A percentile compares a stretch with the other conserved stretches of the same genome.
Conservation (phyloP, 176 grass and related monocot genomes). For the Oryza glaberrima region DNA sequence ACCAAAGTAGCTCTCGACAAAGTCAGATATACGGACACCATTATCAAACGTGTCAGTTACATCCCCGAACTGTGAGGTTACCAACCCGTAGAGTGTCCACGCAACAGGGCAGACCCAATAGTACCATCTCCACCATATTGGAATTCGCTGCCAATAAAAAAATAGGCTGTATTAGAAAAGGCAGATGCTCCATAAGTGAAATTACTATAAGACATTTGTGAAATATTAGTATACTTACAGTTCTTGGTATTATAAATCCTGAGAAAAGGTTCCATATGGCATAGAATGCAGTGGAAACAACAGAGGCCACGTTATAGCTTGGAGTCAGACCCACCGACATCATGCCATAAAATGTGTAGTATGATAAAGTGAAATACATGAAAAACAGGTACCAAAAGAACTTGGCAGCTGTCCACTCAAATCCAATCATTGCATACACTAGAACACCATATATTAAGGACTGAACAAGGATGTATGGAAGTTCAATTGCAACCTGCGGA, state of each 20-base stretch:
- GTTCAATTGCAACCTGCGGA: slow-evolving; percentile 73
- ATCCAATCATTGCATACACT: slow-evolving; percentile 80
- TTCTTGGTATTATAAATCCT: slow-evolving; percentile 71
- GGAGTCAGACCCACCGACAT: slow-evolving; percentile 82
- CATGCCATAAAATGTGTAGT: slow-evolving; percentile 91
- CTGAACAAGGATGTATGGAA: slow-evolving; percentile 80
- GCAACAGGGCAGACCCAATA: slow-evolving; percentile 63
- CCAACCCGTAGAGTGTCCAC: slow-evolving; percentile 65
- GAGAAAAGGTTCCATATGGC: slow-evolving; percentile 83
- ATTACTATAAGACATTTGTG: neutral
- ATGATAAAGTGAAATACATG: slow-evolving; percentile 85
- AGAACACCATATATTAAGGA: slow-evolving; percentile 64
- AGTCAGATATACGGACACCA: slow-evolving; percentile 33
- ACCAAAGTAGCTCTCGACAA: slow-evolving; percentile 62
- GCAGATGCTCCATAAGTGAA: neutral
- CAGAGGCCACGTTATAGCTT: slow-evolving; percentile 64
- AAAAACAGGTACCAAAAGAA: slow-evolving; percentile 92
- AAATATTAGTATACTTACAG: slow-evolving; percentile 50
- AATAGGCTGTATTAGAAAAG: neutral
- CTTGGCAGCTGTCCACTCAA: slow-evolving; percentile 80
- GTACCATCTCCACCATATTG: slow-evolving; percentile 80
- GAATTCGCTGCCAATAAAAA: slow-evolving; percentile 48
- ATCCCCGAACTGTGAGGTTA: slow-evolving; percentile 65
- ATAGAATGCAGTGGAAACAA: slow-evolving; percentile 65
- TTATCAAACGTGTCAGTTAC: slow-evolving; percentile 16